Conservation (phyloP, 2,329 filamentous ascomycete species). For the Plenodomus tracheiphilus region DNA sequence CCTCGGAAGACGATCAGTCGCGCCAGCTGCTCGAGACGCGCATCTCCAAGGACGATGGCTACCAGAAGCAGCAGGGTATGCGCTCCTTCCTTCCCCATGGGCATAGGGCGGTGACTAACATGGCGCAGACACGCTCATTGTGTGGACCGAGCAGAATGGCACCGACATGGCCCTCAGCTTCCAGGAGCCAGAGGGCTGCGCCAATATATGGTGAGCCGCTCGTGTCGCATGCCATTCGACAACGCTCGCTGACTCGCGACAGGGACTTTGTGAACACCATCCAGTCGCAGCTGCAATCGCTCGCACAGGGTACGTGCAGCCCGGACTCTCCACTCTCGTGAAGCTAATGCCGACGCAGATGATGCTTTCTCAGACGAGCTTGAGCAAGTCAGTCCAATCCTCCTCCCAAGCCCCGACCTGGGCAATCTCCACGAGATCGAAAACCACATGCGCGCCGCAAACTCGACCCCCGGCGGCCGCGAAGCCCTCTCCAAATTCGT, state of each 20-base stretch:
- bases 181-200: slow-evolving; percentile 93
- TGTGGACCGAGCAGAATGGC: slow-evolving; percentile 92
- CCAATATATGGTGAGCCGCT: slow-evolving; percentile 75
- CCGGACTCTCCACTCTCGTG: slow-evolving; percentile 3
- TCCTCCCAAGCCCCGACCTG: slow-evolving; percentile 78
- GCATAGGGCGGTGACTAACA: slow-evolving; percentile 18
- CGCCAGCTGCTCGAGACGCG: slow-evolving; percentile 84
- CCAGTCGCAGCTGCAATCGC: slow-evolving; percentile 71
- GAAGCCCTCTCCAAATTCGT: slow-evolving; percentile 88
- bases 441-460: slow-evolving; percentile 77
- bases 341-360: slow-evolving; percentile 55
- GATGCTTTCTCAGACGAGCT: slow-evolving; percentile 88
- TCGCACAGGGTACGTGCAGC: slow-evolving; percentile 61
- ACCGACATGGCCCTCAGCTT: slow-evolving; percentile 98
- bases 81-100: slow-evolving; percentile 8
- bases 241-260: slow-evolving; percentile 19
- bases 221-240: not conserved
- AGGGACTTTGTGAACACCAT: slow-evolving; percentile 92
- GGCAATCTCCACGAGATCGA: slow-evolving; percentile 84
- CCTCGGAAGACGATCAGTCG: slow-evolving; percentile 89
- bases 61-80: slow-evolving; percentile 95
- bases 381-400: slow-evolving; percentile 70
- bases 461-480: slow-evolving; percentile 72
- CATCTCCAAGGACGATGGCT: slow-evolving; percentile 91
- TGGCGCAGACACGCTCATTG: slow-evolving; percentile 83